Evolutionary conservation across 2,329 filamentous ascomycete species (phyloP).

Genomic region (Talaromyces marneffei): DNA sequence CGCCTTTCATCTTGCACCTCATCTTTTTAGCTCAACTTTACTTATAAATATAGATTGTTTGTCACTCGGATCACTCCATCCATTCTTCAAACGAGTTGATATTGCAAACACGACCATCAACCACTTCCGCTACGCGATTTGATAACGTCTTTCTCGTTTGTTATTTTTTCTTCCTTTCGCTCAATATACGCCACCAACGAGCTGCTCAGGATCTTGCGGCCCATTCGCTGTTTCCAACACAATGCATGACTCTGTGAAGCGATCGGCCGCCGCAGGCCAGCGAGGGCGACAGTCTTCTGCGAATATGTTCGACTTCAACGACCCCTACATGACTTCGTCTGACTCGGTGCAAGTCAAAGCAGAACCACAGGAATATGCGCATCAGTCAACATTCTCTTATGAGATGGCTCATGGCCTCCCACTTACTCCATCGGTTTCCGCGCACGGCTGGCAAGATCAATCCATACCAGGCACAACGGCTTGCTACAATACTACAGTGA

Average conservation of each 20-base stretch:
- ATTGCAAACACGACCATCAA: slow-evolving; percentile 2
- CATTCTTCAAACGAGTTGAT: neutral
- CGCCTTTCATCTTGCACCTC: neutral
- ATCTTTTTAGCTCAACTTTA: neutral
- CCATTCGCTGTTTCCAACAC: slow-evolving; percentile 6
- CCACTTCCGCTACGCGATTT: neutral
- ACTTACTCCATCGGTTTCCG: slow-evolving; percentile 19
- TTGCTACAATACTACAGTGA: slow-evolving; percentile 21
- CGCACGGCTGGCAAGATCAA: slow-evolving; percentile 22
- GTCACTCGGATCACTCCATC: neutral
- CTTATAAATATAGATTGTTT: slow-evolving; percentile 8
- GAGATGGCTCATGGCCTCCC: slow-evolving; percentile 27
- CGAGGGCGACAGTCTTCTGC: slow-evolving; percentile 13
- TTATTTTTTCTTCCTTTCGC: neutral
- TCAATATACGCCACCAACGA: slow-evolving; percentile 5
- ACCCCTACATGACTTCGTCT: slow-evolving; percentile 22
- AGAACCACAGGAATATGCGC: slow-evolving; percentile 13
- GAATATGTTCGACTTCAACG: slow-evolving; percentile 15
- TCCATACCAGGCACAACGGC: slow-evolving; percentile 16
- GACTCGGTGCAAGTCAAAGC: slow-evolving; percentile 12
- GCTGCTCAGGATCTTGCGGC: neutral
- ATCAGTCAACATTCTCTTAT: slow-evolving; percentile 23
- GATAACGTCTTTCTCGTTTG: neutral
- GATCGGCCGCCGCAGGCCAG: slow-evolving; percentile 20
- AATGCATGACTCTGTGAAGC: slow-evolving; percentile 23